Evolutionary conservation across 2,329 filamentous ascomycete genomes (phyloP).

Genomic region (Pseudogymnoascus sp.): DNA sequence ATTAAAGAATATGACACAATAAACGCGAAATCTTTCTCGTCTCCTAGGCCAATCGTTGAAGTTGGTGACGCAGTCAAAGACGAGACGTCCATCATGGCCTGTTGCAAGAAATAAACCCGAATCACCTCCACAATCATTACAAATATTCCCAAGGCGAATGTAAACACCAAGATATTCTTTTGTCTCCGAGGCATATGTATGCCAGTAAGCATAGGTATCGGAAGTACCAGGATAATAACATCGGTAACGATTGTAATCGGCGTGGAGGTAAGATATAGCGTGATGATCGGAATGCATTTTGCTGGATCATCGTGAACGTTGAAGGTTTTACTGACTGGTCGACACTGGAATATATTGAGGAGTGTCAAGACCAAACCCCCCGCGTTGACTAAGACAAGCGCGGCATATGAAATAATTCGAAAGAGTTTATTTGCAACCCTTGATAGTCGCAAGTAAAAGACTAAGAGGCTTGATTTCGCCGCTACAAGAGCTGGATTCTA

Average conservation of each 20-base stretch:
- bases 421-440: constrained; percentile 62
- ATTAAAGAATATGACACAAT: constrained; percentile 77
- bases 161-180: constrained; percentile 77
- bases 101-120: constrained; percentile 78
- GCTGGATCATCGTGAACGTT: constrained; percentile 22
- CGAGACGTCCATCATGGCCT: not conserved
- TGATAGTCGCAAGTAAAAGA: constrained; percentile 78
- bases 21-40: constrained; percentile 46
- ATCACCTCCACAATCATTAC: constrained; percentile 80
- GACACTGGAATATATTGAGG: constrained; percentile 78
- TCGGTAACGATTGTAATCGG: constrained; percentile 88
- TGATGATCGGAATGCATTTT: constrained; percentile 39
- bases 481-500: constrained; percentile 85
- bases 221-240: constrained; percentile 73
- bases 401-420: constrained; percentile 66
- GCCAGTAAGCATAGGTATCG: constrained; percentile 74
- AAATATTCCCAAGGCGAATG: constrained; percentile 78
- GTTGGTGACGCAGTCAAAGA: not conserved
- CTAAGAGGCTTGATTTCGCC: constrained; percentile 78
- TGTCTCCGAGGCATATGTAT: constrained; percentile 77
- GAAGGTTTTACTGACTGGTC: constrained; percentile 64
- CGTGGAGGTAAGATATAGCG: constrained; percentile 64
- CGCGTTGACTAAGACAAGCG: constrained; percentile 67
- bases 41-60: not conserved
- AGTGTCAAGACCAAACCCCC: constrained; percentile 74